phyloP scores from a whole-genome alignment of 805 yeast species.

The Yarrowia deformans region DNA sequence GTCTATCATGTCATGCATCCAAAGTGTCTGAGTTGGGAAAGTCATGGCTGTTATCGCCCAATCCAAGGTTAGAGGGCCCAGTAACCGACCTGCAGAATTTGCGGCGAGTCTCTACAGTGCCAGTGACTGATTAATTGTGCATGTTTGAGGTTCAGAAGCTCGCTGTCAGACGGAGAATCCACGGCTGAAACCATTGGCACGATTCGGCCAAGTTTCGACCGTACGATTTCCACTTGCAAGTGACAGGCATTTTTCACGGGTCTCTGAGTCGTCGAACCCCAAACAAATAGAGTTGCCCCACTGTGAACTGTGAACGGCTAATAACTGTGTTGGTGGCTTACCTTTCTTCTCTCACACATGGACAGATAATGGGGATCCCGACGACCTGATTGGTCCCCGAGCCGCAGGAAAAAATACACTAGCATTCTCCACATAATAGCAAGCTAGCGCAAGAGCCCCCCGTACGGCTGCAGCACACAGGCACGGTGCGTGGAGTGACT shows the following conservation, averaged over 20 bases:
- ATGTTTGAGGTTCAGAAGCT: background rate
- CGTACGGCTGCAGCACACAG: background rate
- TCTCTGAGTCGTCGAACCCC: background rate
- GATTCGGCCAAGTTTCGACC: background rate
- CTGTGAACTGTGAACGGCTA: slow-evolving; percentile 6
- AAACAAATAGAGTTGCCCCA: background rate
- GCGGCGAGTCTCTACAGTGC: background rate
- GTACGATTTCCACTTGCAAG: background rate
- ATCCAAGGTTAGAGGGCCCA: slow-evolving; percentile 24
- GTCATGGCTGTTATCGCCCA: slow-evolving; percentile 35
- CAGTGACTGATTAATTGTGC: slow-evolving; percentile 8
- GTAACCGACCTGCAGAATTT: slow-evolving; percentile 26
- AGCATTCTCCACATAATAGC: background rate
- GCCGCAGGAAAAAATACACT: background rate
- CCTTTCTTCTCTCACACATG: background rate
- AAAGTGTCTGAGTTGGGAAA: slow-evolving; percentile 11
- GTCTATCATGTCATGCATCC: slow-evolving; percentile 12
- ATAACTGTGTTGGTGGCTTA: background rate
- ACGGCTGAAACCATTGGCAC: background rate
- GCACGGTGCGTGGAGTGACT: slow-evolving; percentile 22
- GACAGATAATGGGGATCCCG: background rate
- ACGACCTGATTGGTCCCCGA: background rate
- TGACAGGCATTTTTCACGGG: background rate
- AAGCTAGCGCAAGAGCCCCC: background rate
- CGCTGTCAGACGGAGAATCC: background rate